phyloP scores from a whole-genome alignment of 108 stramenopile genomes.

The Skeletonema menzelii region DNA sequence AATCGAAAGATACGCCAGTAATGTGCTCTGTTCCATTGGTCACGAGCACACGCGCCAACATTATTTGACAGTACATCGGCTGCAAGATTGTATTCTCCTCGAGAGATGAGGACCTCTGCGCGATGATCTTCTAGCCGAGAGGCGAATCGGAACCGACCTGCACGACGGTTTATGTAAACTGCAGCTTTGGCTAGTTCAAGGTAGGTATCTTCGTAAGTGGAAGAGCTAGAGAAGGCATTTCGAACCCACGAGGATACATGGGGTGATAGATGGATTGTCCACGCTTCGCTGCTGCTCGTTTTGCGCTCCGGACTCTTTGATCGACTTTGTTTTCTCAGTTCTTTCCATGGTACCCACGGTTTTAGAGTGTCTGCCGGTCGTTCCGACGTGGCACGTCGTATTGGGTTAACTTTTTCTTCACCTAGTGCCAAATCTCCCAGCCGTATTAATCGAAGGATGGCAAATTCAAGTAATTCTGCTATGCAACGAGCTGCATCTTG shows the following conservation, averaged over 20 bases:
- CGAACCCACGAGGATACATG: conserved; percentile 34
- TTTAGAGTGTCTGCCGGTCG: conserved; percentile 55
- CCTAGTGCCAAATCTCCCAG: conserved; percentile 56
- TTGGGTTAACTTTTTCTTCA: conserved; percentile 44
- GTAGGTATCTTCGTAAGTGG: conserved; percentile 53
- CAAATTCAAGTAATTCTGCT: conserved; percentile 70
- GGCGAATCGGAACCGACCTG: conserved; percentile 60
- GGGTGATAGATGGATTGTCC: conserved; percentile 12
- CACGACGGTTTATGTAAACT: conserved; percentile 46
- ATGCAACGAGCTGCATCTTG: conserved; percentile 53
- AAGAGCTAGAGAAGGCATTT: conserved; percentile 17
- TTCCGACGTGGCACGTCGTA: conserved; percentile 37
- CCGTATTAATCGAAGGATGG: conserved; percentile 61
- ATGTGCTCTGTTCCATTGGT: conserved; percentile 74
- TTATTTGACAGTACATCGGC: conserved; percentile 52
- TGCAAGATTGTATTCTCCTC: conserved; percentile 57
- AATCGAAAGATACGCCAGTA: conserved; percentile 82
- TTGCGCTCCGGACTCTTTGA: conserved; percentile 3
- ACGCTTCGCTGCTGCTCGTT: conserved; percentile 1
- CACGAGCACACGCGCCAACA: conserved; percentile 57
- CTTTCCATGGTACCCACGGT: conserved; percentile 67
- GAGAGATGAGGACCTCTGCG: conserved; percentile 61
- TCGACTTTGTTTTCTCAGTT: conserved; percentile 14
- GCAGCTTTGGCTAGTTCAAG: conserved; percentile 57
- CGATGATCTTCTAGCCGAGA: conserved; percentile 64